Evolutionary conservation across 2,329 filamentous ascomycete species (phyloP), one percentile per base, ranked within the genome.

Genomic region (Akanthomyces muscarius): DNA sequence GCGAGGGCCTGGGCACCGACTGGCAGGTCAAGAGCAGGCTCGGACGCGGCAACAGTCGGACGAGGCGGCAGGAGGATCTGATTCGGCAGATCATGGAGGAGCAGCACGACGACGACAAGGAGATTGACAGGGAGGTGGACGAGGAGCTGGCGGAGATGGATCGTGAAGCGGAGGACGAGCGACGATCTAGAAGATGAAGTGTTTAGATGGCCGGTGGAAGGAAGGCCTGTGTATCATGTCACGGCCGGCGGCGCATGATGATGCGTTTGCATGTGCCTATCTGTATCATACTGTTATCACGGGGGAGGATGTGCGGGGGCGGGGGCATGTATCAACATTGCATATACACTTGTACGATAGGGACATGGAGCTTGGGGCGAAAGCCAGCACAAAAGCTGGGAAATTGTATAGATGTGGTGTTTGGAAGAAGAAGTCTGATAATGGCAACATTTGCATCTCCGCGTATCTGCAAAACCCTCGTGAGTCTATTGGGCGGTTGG

Each of bases 21-120:
- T 62, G 60, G 60, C 51, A 55, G 60, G 77, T 48, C 21, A 72
- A 74, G 28, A 67, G 69, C 4, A 66, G 70, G n/a, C 66, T 69
- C 7, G 73, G 74, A 66, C 71, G 78, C 64, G 71, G 78, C 64
- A 75, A 74, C 8, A 83, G 79, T 73, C 73, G 76, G 5, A 74
- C 74, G n/a, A 61, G 55, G 13, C 73, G 69, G 68, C 69, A 75
- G 57, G 71, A 73, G 33, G 76, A 79, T 18, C 59, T 81, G 38
- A 50, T 82, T 64, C 68, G 76, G 62, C 76, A 82, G 69, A 64
- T 79, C 44, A 67, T 75, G 23, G 70, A 74, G 47, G 73, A 71
- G 2, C 75, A 78, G 44, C 69, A 70, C 30, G 68, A 68, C 25
- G 73, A 71, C 55, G 72, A 76, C 59, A 63, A 62, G 11, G 66